Conservation (phyloP, 441 rosid species). For the Lagerstroemia fauriei region DNA sequence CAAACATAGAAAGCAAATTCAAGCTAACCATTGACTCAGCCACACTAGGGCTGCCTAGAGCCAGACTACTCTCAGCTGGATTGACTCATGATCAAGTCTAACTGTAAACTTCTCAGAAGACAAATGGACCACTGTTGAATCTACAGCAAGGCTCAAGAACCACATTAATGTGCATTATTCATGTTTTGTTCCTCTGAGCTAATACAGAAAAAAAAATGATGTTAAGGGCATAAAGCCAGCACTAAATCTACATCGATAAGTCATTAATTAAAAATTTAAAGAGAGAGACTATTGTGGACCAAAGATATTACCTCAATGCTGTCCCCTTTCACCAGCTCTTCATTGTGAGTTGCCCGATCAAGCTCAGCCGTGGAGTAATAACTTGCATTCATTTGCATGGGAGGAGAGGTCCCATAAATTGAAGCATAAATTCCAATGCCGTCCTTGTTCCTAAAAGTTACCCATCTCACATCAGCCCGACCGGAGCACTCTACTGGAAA, state of each 20-base stretch:
- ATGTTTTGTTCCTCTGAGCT: background rate
- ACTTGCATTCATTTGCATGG: conserved; percentile 94
- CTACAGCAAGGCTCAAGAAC: background rate
- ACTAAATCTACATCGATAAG: background rate
- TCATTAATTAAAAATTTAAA: background rate
- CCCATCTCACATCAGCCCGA: conserved; percentile 95
- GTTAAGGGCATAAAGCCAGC: background rate
- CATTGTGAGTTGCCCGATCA: conserved; percentile 68
- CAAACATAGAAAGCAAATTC: no score
- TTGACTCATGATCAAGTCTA: no score
- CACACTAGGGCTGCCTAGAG: no score
- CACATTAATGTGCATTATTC: background rate
- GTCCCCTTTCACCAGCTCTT: conserved; percentile 69
- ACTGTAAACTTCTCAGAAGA: no score
- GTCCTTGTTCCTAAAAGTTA: conserved; percentile 65
- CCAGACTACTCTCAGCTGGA: no score
- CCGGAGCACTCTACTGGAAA: conserved; percentile 89
- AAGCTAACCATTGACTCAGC: no score
- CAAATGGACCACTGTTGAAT: no score
- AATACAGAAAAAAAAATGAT: background rate
- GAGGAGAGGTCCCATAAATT: conserved; percentile 64
- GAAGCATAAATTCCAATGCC: conserved; percentile 86
- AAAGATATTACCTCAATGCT: conserved; percentile 64
- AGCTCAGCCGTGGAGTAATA: conserved; percentile 69
- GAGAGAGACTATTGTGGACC: background rate